These are phyloP conservation scores for Naganishia vaughanmartiniae DNA, from an alignment of 768 basidiomycete species.

Conservation along the genomic window DNA sequence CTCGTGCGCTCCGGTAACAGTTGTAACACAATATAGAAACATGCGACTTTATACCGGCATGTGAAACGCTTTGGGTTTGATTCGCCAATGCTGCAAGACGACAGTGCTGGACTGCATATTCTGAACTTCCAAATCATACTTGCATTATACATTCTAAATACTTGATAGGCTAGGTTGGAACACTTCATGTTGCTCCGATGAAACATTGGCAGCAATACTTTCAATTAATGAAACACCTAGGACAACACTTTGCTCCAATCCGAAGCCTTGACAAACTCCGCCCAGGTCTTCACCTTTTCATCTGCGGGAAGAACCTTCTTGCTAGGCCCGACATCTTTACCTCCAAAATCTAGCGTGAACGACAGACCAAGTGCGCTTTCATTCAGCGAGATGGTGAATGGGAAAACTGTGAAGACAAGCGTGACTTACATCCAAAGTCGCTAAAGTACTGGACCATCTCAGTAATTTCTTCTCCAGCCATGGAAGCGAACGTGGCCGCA, in stretches of 20 bases:
- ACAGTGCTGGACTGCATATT: too few species aligned
- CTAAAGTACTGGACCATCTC: constrained; percentile 30
- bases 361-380: not conserved
- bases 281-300: constrained; percentile 30
- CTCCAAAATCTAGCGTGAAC: constrained; percentile 24
- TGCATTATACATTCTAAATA: too few species aligned
- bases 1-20: not conserved
- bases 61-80: too few species aligned
- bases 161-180: too few species aligned
- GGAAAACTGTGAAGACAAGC: not conserved
- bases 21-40: constrained; percentile 1
- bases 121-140: too few species aligned
- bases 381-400: not conserved
- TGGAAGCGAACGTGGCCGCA: constrained; percentile 15
- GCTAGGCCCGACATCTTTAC: constrained; percentile 26
- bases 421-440: constrained; percentile 32
- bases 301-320: constrained; percentile 5
- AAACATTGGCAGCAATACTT: too few species aligned
- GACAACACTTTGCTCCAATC: constrained; percentile 27
- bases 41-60: too few species aligned
- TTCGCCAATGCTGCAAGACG: too few species aligned
- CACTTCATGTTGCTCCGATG: too few species aligned
- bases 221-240: too few species aligned
- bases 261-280: constrained; percentile 8
- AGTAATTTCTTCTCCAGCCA: constrained; percentile 24